Conservation (phyloP, 192 early-diverging fungal species). For the Gaertneriomyces semiglobifer region DNA sequence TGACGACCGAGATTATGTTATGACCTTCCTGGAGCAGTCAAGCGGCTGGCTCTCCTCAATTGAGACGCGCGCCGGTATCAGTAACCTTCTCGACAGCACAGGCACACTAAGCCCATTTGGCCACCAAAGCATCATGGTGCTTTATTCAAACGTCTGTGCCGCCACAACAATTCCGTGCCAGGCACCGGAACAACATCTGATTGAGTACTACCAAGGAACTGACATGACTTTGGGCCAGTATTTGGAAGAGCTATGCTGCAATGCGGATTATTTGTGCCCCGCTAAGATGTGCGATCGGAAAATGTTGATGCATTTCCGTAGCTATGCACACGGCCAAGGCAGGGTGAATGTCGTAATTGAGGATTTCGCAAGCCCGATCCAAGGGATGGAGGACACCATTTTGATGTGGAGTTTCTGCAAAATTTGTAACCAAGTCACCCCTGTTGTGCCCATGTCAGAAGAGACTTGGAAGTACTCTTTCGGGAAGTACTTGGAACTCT, state of each 20-base stretch:
- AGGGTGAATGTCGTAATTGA: slow-evolving; percentile 75
- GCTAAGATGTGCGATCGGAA: slow-evolving; percentile 71
- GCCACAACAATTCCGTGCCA: slow-evolving; percentile 55
- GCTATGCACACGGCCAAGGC: slow-evolving; percentile 81
- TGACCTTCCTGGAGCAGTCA: slow-evolving; percentile 24
- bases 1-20: slow-evolving; percentile 26
- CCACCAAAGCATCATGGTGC: slow-evolving; percentile 71
- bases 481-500: slow-evolving; percentile 93
- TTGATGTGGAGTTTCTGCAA: slow-evolving; percentile 87
- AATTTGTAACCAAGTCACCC: slow-evolving; percentile 67
- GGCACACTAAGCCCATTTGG: slow-evolving; percentile 64
- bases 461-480: slow-evolving; percentile 93
- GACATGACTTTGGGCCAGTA: slow-evolving; percentile 89
- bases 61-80: slow-evolving; percentile 37
- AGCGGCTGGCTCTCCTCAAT: slow-evolving; percentile 32
- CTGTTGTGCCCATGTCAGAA: slow-evolving; percentile 73
- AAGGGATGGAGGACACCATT: slow-evolving; percentile 69
- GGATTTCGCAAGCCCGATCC: slow-evolving; percentile 50
- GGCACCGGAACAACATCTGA: slow-evolving; percentile 65
- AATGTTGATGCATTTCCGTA: slow-evolving; percentile 76
- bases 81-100: slow-evolving; percentile 53
- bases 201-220: slow-evolving; percentile 77
- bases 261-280: slow-evolving; percentile 63
- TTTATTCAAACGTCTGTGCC: slow-evolving; percentile 67
- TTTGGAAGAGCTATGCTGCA: slow-evolving; percentile 75